Evolutionary conservation across 1,284 basidiomycete genomes (phyloP), one percentile per base, ranked within the genome.

Genomic region (Peniophora sp.): DNA sequence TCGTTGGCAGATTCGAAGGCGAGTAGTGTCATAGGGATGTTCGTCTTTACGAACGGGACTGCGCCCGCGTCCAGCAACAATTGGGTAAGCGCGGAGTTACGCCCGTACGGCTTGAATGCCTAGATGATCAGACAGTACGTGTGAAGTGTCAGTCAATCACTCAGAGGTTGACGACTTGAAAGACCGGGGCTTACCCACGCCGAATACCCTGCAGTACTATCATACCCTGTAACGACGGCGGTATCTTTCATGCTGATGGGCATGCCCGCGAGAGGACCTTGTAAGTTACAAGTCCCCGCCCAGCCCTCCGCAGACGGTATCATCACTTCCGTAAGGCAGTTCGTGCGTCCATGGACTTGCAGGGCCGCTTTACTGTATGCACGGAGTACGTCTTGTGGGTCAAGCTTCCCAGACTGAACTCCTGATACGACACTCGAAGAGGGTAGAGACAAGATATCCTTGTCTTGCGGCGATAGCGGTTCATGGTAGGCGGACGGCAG

Each of bases 1-100:
- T 86, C 85, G 48, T 85, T 87, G 36, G 65, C 61, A 49, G 84
- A 83, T 64, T 92, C 88, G 62, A 85, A 86, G 3, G 83, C 80
- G 37, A 92, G 73, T 42, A 92, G 75, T 0, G 86, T 88, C 59
- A 85, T 80, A 0, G 79, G 77, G 24, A 81, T 70, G 57, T 85
- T 87, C 36, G 88, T 92, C 68, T 92, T 92, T 62, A 83, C 84
- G 64, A 85, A 87, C 2, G 81, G 78, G 18, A 91, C 74, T 0
- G 84, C 89, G 18, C 89, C 88, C 1, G 81, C 84, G 49, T 81
- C 74, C 27, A 74, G 76, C 6, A 85, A 71, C 23, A 87, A 74
- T 18, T 73, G 68, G 37, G 85, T 79, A 18, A 89, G 68, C 11
- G 71, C 69, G 3, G 74, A 72, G 50, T 79, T 71, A 37, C 58